Conservation (phyloP, 2,329 filamentous ascomycete genomes). For the Trichoderma sp. region DNA sequence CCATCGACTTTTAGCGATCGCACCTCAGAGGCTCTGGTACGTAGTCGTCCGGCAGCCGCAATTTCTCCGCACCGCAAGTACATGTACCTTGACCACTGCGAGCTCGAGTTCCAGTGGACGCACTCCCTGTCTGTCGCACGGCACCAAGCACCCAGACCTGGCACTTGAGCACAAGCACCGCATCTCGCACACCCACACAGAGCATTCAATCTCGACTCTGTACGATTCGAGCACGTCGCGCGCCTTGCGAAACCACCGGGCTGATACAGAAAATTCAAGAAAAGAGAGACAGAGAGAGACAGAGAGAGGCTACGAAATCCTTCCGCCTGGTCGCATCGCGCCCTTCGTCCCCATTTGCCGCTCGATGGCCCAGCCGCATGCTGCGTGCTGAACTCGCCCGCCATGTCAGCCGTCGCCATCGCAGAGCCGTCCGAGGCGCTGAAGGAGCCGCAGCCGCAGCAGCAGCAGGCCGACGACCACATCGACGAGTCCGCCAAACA, state of each 20-base stretch:
- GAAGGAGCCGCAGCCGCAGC: slow-evolving; percentile 31
- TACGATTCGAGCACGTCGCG: slow-evolving; percentile 13
- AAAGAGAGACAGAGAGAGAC: too few species aligned
- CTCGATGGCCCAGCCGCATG: slow-evolving; percentile 43
- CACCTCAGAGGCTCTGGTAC: background rate
- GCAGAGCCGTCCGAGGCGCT: slow-evolving; percentile 40
- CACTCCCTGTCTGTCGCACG: slow-evolving; percentile 30
- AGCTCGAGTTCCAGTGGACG: slow-evolving; percentile 20
- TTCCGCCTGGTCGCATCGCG: slow-evolving; percentile 26
- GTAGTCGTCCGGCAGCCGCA: slow-evolving; percentile 31
- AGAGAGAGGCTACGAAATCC: background rate
- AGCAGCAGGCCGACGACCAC: slow-evolving; percentile 33
- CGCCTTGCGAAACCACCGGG: slow-evolving; percentile 3
- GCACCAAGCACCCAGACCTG: background rate
- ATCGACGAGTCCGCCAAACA: slow-evolving; percentile 42
- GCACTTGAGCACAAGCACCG: slow-evolving; percentile 19
- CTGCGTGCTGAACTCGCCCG: slow-evolving; percentile 43
- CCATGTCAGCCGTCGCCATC: slow-evolving; percentile 60
- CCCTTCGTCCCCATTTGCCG: slow-evolving; percentile 28
- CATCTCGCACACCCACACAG: slow-evolving; percentile 28
- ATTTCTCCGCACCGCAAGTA: slow-evolving; percentile 35
- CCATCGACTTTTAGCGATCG: slow-evolving; percentile 14
- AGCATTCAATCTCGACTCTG: slow-evolving; percentile 20
- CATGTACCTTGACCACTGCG: background rate
- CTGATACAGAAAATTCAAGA: background rate